Conservation (phyloP, 2,329 filamentous ascomycete genomes). For the Dactylonectria macrodidyma region DNA sequence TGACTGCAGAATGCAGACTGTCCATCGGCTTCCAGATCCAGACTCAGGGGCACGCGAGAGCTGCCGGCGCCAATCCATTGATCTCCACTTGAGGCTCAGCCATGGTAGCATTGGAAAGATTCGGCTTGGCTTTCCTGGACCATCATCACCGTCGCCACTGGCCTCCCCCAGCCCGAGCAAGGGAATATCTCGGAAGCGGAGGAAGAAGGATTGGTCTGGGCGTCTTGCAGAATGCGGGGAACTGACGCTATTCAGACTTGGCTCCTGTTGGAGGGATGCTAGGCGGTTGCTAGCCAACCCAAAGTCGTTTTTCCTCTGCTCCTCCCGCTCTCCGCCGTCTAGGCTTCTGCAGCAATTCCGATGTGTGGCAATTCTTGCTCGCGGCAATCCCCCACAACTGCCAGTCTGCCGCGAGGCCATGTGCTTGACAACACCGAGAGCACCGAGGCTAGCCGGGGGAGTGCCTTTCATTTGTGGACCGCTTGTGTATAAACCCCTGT, state of each 20-base stretch:
- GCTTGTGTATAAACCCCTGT: constrained; percentile 10
- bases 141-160: constrained; percentile 17
- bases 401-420: constrained; percentile 34
- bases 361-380: constrained; percentile 6
- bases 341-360: constrained; percentile 1
- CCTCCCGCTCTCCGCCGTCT: constrained; percentile 11
- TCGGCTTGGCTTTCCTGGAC: constrained; percentile 26
- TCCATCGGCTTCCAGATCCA: constrained; percentile 17
- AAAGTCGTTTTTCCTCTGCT: background rate
- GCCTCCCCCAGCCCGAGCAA: constrained; percentile 38
- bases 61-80: constrained; percentile 23
- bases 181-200: constrained; percentile 46
- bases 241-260: constrained; percentile 33
- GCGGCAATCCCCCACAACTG: constrained; percentile 23
- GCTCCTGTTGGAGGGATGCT: constrained; percentile 24
- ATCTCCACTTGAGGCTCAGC: constrained; percentile 47
- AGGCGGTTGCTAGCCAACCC: constrained; percentile 12
- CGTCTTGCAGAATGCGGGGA: constrained; percentile 43
- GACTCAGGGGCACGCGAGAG: background rate
- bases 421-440: constrained; percentile 17
- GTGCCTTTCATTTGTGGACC: constrained; percentile 35
- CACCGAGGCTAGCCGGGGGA: constrained; percentile 39
- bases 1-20: constrained; percentile 9
- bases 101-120: constrained; percentile 34
- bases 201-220: constrained; percentile 27